Percentiles rank a stretch among this genome's conserved stretches.
These are phyloP conservation scores for Tremella yokohamensis DNA, from an alignment of 768 basidiomycete genomes.

Conservation along the genomic window DNA sequence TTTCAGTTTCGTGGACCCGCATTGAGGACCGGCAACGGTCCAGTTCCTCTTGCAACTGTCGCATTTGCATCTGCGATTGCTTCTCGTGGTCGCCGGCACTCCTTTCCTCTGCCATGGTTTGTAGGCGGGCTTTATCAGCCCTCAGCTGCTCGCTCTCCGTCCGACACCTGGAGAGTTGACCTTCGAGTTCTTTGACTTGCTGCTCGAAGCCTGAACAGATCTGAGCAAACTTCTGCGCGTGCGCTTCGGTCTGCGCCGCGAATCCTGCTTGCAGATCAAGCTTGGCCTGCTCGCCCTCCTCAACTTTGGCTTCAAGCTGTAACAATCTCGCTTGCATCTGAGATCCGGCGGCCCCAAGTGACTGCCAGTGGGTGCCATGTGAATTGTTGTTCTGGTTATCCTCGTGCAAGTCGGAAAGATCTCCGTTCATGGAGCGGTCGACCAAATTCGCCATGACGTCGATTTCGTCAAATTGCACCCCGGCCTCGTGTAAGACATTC, in stretches of 20 bases:
- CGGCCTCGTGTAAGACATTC: slow-evolving; percentile 26
- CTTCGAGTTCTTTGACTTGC: slow-evolving; percentile 35
- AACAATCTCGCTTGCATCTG: background rate
- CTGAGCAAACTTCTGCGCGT: slow-evolving; percentile 40
- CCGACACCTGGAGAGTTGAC: slow-evolving; percentile 17
- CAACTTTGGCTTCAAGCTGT: slow-evolving; percentile 24
- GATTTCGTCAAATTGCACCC: slow-evolving; percentile 35
- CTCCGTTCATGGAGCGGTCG: slow-evolving; percentile 8
- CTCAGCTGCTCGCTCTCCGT: slow-evolving; percentile 25
- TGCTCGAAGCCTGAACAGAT: slow-evolving; percentile 41
- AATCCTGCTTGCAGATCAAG: slow-evolving; percentile 31
- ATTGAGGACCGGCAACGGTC: background rate
- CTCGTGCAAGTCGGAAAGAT: slow-evolving; percentile 27
- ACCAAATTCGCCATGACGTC: slow-evolving; percentile 25
- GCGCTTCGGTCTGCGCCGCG: slow-evolving; percentile 35
- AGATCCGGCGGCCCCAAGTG: background rate
- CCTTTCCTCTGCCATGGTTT: slow-evolving; percentile 16
- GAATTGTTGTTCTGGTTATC: slow-evolving; percentile 12
- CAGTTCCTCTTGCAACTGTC: slow-evolving; percentile 23
- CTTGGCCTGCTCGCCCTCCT: slow-evolving; percentile 24
- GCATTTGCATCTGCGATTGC: slow-evolving; percentile 25
- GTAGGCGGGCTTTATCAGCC: slow-evolving; percentile 28
- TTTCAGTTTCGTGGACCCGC: slow-evolving; percentile 13
- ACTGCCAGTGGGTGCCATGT: no score
- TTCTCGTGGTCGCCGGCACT: slow-evolving; percentile 16